Evolutionary conservation across 116 monocot genomes (phyloP).

Genomic region (Phalaenopsis hybrid): DNA sequence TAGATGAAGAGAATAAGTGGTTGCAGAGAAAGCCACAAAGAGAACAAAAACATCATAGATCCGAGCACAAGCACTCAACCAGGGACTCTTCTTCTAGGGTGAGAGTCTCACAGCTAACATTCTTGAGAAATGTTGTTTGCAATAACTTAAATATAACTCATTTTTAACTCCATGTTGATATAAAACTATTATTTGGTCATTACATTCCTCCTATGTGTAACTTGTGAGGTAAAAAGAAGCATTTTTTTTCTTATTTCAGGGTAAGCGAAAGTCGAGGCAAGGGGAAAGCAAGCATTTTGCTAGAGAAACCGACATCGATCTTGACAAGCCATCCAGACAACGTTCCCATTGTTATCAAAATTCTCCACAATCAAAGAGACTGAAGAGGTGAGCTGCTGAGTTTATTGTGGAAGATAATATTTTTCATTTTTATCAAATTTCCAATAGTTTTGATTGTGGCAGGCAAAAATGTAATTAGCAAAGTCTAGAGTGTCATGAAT

Average conservation of each 20-base stretch:
- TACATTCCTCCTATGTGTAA: no score
- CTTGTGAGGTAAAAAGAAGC: neutral
- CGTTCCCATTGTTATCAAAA: neutral
- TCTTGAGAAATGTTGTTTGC: neutral
- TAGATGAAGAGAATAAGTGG: conserved; percentile 73
- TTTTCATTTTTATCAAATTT: no score
- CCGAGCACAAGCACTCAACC: conserved; percentile 37
- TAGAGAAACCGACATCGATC: neutral
- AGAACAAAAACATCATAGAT: conserved; percentile 38
- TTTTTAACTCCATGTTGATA: no score
- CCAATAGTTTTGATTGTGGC: no score
- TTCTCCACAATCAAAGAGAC: neutral
- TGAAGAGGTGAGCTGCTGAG: neutral
- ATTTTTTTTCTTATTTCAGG: neutral
- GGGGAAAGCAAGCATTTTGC: neutral
- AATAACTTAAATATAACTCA: no score
- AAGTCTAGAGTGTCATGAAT: no score
- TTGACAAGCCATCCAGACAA: neutral
- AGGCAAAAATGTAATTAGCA: no score
- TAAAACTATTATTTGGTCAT: no score
- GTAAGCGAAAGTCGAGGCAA: neutral
- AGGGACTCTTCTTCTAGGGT: conserved; percentile 41
- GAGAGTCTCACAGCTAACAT: conserved; percentile 8
- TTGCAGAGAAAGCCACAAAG: conserved; percentile 31
- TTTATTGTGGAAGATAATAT: neutral